phyloP scores from a whole-genome alignment of 2,329 filamentous ascomycete genomes.

The Ustulina deusta region DNA sequence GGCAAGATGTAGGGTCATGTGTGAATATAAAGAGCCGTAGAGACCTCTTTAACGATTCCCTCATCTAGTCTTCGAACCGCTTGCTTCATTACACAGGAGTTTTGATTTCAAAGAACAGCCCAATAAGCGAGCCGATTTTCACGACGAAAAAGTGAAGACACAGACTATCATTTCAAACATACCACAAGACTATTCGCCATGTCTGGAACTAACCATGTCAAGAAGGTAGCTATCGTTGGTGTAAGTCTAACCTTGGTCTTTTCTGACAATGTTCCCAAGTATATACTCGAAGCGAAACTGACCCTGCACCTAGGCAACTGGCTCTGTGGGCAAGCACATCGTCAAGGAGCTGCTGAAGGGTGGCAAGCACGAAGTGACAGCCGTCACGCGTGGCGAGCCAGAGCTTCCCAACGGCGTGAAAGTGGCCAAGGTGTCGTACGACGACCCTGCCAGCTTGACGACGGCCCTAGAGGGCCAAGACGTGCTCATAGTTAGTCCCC shows the following conservation, averaged over 20 bases:
- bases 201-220: constrained; percentile 52
- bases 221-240: constrained; percentile 61
- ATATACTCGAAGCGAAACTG: constrained; percentile 21
- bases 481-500: too few species aligned
- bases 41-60: background rate
- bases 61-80: background rate
- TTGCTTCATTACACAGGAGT: background rate
- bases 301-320: constrained; percentile 54
- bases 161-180: background rate
- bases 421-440: constrained; percentile 59
- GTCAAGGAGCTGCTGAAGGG: constrained; percentile 57
- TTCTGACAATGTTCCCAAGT: background rate
- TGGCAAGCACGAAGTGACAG: constrained; percentile 64
- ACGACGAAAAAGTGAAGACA: background rate
- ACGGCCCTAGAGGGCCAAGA: constrained; percentile 66
- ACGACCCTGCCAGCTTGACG: constrained; percentile 58
- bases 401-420: constrained; percentile 59
- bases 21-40: constrained; percentile 10
- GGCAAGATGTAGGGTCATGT: background rate
- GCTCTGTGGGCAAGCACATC: constrained; percentile 56
- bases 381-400: constrained; percentile 59
- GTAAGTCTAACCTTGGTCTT: constrained; percentile 52
- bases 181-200: constrained; percentile 10
- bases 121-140: background rate
- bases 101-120: background rate